Evolutionary conservation across 148 eudicot species (phyloP), one percentile per base, ranked within the genome.

Genomic region (Amaranthus palmeri): DNA sequence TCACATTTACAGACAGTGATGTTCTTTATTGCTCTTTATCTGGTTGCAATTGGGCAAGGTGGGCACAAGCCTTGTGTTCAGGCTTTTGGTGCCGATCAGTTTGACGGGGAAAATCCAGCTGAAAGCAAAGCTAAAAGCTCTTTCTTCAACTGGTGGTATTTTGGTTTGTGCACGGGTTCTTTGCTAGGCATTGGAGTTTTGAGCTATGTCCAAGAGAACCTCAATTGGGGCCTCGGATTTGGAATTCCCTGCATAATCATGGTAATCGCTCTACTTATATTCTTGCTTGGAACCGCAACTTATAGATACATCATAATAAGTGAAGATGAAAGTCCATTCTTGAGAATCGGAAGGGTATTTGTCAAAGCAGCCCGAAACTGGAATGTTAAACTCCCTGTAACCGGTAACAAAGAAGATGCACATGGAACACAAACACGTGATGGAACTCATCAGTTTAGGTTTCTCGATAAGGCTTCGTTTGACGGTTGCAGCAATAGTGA

Each of bases 41-140:
- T 84, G 25, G 83, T 85, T 48, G 91, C 87, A 76, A 25, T 84
- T 73, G 93, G 86, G 3, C 90, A 85, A 78, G 86, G 93, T 55
- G 93, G 93, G 62, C 91, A 88, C 77, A 91, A 87, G 76, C 95
- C 97, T 41, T 88, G 97, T 64, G 88, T 89, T 73, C 95, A 87
- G 75, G 95, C 97, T 44, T 91, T 91, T 47, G 97, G 97, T 43
- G 97, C 97, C 44, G 97, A 91, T 81, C 97, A 91, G 55, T 91
- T 91, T 76, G 95, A 91, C 56, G 81, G 83, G 10, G 78, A 79
- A 64, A 81, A 91, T 74, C 86, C 81, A 0, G 58, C 61, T 43
- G 96, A 88, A 72, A 72, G 75, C 73, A 86, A 78, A 81, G 83
- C 89, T 67, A 84, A 84, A 76, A 88, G 88, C 83, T 90, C 96